Conservation (phyloP, 805 yeast species). For the Huiozyma sinensis region DNA sequence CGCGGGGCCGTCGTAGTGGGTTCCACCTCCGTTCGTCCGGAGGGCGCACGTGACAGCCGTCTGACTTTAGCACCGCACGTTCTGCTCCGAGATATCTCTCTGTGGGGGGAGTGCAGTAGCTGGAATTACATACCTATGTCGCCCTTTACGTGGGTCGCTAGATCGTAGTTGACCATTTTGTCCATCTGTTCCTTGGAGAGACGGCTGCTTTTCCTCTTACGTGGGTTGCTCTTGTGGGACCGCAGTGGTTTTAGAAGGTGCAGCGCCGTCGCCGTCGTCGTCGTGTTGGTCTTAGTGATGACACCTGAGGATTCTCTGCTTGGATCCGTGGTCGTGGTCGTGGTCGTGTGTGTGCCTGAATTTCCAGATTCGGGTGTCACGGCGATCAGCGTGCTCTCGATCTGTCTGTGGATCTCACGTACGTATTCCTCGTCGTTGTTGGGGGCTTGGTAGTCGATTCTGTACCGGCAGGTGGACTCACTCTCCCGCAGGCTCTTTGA, state of each 20-base stretch:
- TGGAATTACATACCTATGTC: conserved; percentile 3
- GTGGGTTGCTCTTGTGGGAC: too few relatives aligned
- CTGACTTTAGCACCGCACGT: too few relatives aligned
- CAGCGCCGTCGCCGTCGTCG: neutral
- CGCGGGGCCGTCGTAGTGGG: too few relatives aligned
- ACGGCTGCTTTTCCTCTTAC: conserved; percentile 2
- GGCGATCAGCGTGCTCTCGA: neutral
- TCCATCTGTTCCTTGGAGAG: conserved; percentile 6
- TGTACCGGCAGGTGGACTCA: neutral
- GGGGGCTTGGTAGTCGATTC: conserved; percentile 4
- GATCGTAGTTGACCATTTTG: conserved; percentile 11
- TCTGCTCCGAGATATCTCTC: too few relatives aligned
- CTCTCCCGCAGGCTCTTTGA: too few relatives aligned
- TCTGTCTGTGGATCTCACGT: neutral
- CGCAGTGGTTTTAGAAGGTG: neutral
- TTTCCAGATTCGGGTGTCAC: neutral
- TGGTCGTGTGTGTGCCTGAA: neutral
- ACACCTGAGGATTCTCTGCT: neutral
- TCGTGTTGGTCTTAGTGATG: neutral
- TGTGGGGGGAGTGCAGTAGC: neutral
- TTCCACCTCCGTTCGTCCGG: too few relatives aligned
- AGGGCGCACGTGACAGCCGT: too few relatives aligned
- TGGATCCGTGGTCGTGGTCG: neutral
- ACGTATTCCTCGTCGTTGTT: conserved; percentile 3
- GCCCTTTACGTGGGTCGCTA: conserved; percentile 1